These are phyloP conservation scores for Trichoderma breve DNA, from an alignment of 2,329 filamentous ascomycete species.

Conservation along the genomic window DNA sequence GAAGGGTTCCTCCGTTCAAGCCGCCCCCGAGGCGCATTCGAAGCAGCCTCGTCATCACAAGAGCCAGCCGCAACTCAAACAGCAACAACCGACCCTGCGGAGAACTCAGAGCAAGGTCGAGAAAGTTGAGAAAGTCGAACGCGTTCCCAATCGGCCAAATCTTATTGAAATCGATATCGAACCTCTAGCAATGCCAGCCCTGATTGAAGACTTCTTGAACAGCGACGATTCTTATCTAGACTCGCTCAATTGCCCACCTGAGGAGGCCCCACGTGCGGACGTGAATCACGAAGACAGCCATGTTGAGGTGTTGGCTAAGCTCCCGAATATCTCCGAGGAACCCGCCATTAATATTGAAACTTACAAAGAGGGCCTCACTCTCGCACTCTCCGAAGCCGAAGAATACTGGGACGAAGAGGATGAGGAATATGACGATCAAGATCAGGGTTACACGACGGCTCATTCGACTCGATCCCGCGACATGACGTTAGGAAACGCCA, in stretches of 20 bases:
- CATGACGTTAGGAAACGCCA: slow-evolving; percentile 51
- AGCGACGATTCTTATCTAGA: slow-evolving; percentile 31
- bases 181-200: background rate
- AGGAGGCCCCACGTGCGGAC: slow-evolving; percentile 27
- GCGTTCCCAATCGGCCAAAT: background rate
- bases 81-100: slow-evolving; percentile 41
- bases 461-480: slow-evolving; percentile 72
- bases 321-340: slow-evolving; percentile 34
- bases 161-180: background rate
- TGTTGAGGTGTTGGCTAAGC: slow-evolving; percentile 28
- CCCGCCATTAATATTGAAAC: slow-evolving; percentile 26
- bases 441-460: slow-evolving; percentile 73
- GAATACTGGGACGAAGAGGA: slow-evolving; percentile 80
- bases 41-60: slow-evolving; percentile 49
- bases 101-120: slow-evolving; percentile 43
- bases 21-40: slow-evolving; percentile 26
- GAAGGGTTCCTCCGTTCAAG: slow-evolving; percentile 14
- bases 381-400: slow-evolving; percentile 47
- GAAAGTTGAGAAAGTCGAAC: slow-evolving; percentile 28
- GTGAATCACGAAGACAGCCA: slow-evolving; percentile 28
- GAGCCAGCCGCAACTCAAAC: slow-evolving; percentile 53
- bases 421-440: slow-evolving; percentile 59
- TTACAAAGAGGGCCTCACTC: slow-evolving; percentile 28
- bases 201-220: slow-evolving; percentile 23
- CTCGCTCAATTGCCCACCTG: slow-evolving; percentile 27